Base-by-base conservation (phyloP, 2,329 filamentous ascomycete species). In the Truncatella angustata region DNA sequence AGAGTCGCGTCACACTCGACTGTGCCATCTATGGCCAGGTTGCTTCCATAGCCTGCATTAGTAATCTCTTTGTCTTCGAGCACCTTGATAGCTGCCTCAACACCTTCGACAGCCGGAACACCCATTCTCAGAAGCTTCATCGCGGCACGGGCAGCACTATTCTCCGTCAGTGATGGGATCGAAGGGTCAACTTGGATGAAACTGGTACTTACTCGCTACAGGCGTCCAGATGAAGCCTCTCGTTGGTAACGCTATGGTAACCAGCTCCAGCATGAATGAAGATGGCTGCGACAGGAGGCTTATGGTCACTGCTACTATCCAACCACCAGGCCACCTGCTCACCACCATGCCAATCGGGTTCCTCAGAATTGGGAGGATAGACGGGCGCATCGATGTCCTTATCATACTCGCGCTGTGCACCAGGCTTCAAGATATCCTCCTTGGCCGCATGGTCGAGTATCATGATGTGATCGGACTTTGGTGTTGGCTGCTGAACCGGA, bases 221-320 rank as follows among this genome's bases (percentile, higher is more conserved):
- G 37, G 91, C 91, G 63, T 86, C 79, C 9, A 99, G 80, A 65
- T 99, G 94, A 34, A 89, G 78, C 51, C 80, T 77, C 67, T 99
- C 92, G 65, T 97, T 97, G 54, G 88, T 82, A 21, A 82, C 76
- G 65, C 91, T 97, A 69, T 99, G 94, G 63, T 90, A 99, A 4
- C 94, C 94, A 14, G 94, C 94, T 30, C 94, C 94, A 34, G 93
- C 94, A 70, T 99, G 94, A 40, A 99, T 87, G 69, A 96, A 97
- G 49, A 99, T 93, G 54, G 91, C 91, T 52, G 72, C 58, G 12
- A 65, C 60, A 14, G 60, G 59, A 37, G 49, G 52, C n/a, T 70
- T 58, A 52, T 67, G 72, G 54, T 77, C 74, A 16, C 72, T 57
- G 28, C 72, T 62, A 37, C 76, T 75, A 57, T 78, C 73, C 23